Evolutionary conservation across 495 filamentous ascomycete species (phyloP), one percentile per base, ranked within the genome.

Genomic region (Astrothelium macrocarpum): DNA sequence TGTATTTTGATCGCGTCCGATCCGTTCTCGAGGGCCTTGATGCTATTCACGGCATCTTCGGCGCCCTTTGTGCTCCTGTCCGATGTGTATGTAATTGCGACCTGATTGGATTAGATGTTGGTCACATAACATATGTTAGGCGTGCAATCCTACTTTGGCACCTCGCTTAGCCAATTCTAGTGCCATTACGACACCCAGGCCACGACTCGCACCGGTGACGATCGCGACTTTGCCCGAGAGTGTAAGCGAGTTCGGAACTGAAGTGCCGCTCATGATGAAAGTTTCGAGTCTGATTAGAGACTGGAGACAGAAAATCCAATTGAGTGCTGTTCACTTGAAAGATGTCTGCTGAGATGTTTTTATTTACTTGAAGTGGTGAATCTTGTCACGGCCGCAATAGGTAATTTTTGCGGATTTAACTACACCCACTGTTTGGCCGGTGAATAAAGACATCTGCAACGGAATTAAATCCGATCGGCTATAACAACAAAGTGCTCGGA

Each of bases 81-180:
- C 18, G 76, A 80, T 10, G 73, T 74, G 64, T 77, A 80, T 10
- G 75, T 76, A 29, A 81, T 62, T 16, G 71, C 60, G 14, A 80
- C 72, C 78, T 80, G 45, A 80, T 25, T n/a, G 31, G 12, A n/a
- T 7, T 43, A 11, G 20, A 26, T 16, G 20, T 25, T 5, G 3
- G 31, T 9, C 31, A 11, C 4, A 39, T 9, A 25, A n/a, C 18
- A 20, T 18, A 23, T 9, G 12, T 10, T n/a, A 14, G 36, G 16
- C 3, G 10, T 61, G 7, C 7, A 62, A n/a, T 32, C 34, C 14
- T 29, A 68, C 66, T 56, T 70, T 70, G 3, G 68, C 68, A 36
- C 68, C 68, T 11, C 64, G 59, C 14, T 32, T 46, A n/a, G 66
- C 68, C 20, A 70, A 61, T 34, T 61, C 61, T 53, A 64, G 58